These are phyloP conservation scores for Pythium coloratum DNA, from an alignment of 352 stramenopile genomes.

Conservation along the genomic window DNA sequence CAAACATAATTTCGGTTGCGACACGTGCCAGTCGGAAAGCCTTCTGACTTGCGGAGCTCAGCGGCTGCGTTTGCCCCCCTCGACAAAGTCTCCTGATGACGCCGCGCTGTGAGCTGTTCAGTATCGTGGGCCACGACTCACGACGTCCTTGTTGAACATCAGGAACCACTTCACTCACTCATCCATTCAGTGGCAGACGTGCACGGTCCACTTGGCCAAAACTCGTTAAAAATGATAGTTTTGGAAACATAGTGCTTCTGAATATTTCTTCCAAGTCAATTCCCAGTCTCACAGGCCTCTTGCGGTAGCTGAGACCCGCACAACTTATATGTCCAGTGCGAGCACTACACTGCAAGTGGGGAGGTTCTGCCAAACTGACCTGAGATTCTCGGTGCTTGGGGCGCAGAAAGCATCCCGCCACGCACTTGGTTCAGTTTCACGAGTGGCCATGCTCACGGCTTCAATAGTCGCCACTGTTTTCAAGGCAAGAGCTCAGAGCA, in stretches of 20 bases:
- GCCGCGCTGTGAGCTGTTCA: background rate
- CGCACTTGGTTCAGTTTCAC: background rate
- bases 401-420: background rate
- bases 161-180: background rate
- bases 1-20: no score
- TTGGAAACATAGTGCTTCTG: no score
- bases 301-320: background rate
- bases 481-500: background rate
- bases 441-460: background rate
- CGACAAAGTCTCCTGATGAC: background rate
- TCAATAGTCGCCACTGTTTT: background rate
- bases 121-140: background rate
- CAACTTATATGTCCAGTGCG: background rate
- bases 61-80: background rate
- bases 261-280: no score
- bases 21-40: background rate
- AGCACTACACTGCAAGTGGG: background rate
- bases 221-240: no score
- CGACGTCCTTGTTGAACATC: background rate
- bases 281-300: no score
- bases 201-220: no score
- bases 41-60: background rate
- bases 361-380: background rate
- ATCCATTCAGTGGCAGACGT: background rate
- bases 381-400: background rate